Base-by-base conservation (phyloP, 805 yeast genomes). In the Spathaspora arborariae region DNA sequence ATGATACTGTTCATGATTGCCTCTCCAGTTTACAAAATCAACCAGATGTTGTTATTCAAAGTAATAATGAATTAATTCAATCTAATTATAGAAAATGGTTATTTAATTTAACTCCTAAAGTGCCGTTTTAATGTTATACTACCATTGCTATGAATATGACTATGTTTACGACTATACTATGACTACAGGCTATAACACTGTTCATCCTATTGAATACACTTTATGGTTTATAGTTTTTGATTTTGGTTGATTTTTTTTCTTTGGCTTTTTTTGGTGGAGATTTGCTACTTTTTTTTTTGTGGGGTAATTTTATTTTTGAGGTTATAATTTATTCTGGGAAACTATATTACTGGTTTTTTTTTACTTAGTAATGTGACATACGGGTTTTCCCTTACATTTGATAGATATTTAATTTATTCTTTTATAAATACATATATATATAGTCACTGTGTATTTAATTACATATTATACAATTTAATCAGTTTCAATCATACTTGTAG, bases 21-120 rank as follows among this genome's bases (percentile, higher is more conserved):
- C 24, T 20, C 9, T 37, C 39, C 39, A 20, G 6, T 13, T 10
- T 37, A 15, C 16, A 18, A 19, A 37, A 9, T 8, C 22, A 24
- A 30, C 18, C 20, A 4, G 43, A 35, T 40, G 43, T 42, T 41
- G 10, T 45, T 9, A 47, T 44, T 44, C 56, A 24, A 39, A 50
- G 44, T 20, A 53, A 51, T 37, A 57, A 56, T 41, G 48, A 56
- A 34, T 45, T 56, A 15, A 51, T 59, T 9, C 53, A 50, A 42
- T 35, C 51, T 1, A 62, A 62, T 45, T 62, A 62, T 45, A 50
- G 60, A 43, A 61, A 60, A 46, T 62, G 65, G 65, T 54, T 62
- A 40, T 46, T 58, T 19, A 50, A 52, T 18, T 42, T 56, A 30
- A 35, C 53, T 20, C 56, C 57, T 13, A 45, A 45, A 6, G 43